Base-by-base conservation (phyloP, 2,329 filamentous ascomycete species). In the Calonectria pteridis region DNA sequence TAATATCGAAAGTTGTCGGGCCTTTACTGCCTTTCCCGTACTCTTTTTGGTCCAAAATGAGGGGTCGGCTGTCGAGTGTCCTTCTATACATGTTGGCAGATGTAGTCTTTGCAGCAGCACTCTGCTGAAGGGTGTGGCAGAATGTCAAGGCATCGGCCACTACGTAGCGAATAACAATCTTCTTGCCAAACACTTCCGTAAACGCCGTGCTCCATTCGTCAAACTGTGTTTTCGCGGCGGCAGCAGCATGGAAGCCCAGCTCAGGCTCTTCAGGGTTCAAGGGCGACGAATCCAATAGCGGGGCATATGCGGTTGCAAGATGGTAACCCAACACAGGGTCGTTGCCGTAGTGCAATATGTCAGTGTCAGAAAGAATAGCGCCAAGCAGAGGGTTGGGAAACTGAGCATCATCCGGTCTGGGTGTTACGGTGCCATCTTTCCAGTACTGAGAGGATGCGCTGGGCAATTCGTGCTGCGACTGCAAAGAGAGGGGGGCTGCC, bases 251-350 rank as follows among this genome's bases (percentile, higher is more conserved):
- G 49, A 79, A 78, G 11, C 72, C 73, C 33, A 76, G 75, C 11
- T 73, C 29, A 1, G 68, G 33, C 1, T 63, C 58, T 2, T 75
- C 58, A 1, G 81, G 76, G 9, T 80, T 80, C 29, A 89, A 79
- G 0, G 87, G 86, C 1, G 87, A 89, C 0, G 75, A 66, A 5
- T 84, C 78, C 0, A 82, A 76, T 2, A 89, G 81, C 0, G 83
- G 77, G 2, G 84, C 83, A 72, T 84, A 86, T 3, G 86, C 88
- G 0, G 85, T 82, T 2, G 89, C 88, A n/a, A 92, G 84, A 80
- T 93, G 91, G 71, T 89, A 93, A 1, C 90, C 88, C 7, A 88
- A 77, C 0, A 91, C 74, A 0, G 91, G 91, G 72, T 92, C 84
- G 5, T 85, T 85, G 6, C 83, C 85, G 77, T 88, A 87, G 72